A percentile compares a stretch with the other conserved stretches of the same genome.
These are phyloP conservation scores for Xylariaceae sp. DNA, from an alignment of 2,329 filamentous ascomycete species.

Conservation along the genomic window DNA sequence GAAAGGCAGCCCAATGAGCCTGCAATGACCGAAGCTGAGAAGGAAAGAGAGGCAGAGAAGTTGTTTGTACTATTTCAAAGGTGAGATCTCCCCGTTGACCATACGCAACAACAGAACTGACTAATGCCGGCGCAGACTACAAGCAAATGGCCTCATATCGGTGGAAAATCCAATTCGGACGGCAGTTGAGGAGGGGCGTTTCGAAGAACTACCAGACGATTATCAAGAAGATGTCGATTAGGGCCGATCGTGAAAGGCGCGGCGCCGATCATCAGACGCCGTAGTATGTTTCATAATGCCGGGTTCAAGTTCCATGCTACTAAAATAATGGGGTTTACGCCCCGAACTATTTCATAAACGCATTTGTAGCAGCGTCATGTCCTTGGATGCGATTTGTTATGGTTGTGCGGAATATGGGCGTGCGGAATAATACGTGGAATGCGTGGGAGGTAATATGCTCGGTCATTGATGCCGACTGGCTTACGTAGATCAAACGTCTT, in stretches of 20 bases:
- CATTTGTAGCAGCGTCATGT: neutral
- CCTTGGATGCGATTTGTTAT: neutral
- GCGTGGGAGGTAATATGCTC: neutral
- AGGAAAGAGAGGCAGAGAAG: conserved; percentile 82
- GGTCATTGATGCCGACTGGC: neutral
- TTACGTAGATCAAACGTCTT: neutral
- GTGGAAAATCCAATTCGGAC: conserved; percentile 64
- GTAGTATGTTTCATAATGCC: neutral
- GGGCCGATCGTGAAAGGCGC: neutral
- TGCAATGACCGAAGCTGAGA: conserved; percentile 87
- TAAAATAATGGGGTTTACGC: neutral
- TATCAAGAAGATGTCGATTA: conserved; percentile 30
- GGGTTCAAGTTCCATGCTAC: neutral
- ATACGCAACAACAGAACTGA: neutral
- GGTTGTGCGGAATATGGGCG: too few relatives aligned
- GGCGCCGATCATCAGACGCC: neutral
- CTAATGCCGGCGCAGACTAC: conserved; percentile 26
- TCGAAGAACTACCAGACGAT: conserved; percentile 52
- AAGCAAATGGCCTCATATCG: conserved; percentile 52
- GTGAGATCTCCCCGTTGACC: conserved; percentile 37
- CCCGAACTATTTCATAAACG: neutral
- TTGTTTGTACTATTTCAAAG: conserved; percentile 88
- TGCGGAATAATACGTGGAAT: too few relatives aligned
- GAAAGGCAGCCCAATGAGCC: conserved; percentile 56
- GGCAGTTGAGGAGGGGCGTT: conserved; percentile 57